Evolutionary conservation across 169 alveolate species (phyloP).

Genomic region (Fabrea salina): DNA sequence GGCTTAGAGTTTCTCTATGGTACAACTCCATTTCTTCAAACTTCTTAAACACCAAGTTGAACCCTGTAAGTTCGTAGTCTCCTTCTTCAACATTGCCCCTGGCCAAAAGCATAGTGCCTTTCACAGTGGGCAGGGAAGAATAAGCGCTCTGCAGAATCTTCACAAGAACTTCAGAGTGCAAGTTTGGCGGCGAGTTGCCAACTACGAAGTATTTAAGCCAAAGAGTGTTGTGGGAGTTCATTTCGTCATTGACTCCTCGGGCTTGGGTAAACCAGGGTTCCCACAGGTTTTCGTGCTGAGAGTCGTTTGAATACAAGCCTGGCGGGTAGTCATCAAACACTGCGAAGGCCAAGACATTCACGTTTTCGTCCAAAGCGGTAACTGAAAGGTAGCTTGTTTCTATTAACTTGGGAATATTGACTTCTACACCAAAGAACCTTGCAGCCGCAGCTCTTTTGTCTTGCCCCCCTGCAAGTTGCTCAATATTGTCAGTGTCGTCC

Average conservation of each 20-base stretch:
- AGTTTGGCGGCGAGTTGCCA: conserved; percentile 31
- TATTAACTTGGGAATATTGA: not conserved
- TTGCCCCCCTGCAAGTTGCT: not conserved
- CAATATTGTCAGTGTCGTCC: conserved; percentile 23
- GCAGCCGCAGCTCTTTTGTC: not conserved
- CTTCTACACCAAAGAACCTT: conserved; percentile 9
- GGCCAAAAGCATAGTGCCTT: conserved; percentile 55
- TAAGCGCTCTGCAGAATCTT: conserved; percentile 72
- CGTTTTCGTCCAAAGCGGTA: conserved; percentile 31
- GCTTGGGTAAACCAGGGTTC: conserved; percentile 71
- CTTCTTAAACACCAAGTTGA: conserved; percentile 44
- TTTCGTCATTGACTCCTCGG: conserved; percentile 57
- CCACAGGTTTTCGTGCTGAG: conserved; percentile 72
- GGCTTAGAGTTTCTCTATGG: conserved; percentile 36
- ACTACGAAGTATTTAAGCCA: conserved; percentile 67
- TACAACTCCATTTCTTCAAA: conserved; percentile 50
- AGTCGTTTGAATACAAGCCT: conserved; percentile 38
- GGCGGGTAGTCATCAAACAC: conserved; percentile 30
- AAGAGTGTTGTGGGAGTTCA: conserved; percentile 53
- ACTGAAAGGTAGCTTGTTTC: conserved; percentile 26
- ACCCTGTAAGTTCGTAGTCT: conserved; percentile 41
- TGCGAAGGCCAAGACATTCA: conserved; percentile 19
- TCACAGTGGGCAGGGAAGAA: conserved; percentile 54
- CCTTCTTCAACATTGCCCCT: conserved; percentile 73
- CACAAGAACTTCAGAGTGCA: conserved; percentile 27